Evolutionary conservation across 2,329 filamentous ascomycete genomes (phyloP), one percentile per base, ranked within the genome.

Genomic region (Gnomoniopsis sp.): DNA sequence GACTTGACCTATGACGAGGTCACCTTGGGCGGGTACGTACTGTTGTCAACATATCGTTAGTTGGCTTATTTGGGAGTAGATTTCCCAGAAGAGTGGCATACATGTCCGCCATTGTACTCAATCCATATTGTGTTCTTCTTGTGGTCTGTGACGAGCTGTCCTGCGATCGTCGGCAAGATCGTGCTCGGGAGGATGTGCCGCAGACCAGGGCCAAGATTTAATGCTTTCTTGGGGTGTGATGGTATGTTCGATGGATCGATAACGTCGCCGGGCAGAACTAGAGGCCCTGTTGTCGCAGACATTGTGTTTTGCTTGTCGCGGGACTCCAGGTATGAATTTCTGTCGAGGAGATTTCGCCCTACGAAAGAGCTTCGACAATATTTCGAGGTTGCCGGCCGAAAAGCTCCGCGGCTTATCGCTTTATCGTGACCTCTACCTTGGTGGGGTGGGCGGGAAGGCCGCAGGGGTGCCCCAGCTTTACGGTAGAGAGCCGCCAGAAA

Each of bases 1-100:
- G 66, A 98, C 81, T 64, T 90, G 92, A 60, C 91, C 93, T 69
- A 99, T 90, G 64, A 98, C 87, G 50, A 96, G 85, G 72, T 99
- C 95, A 69, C 88, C 88, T n/a, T 83, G 77, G 19, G 86, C 82
- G 14, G 95, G 91, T 38, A 86, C 79, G 70, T 98, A 99, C 85
- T 95, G 55, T 69, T 4, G 55, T n/a, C 41, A 68, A 68, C 19
- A 68, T 72, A 48, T 2, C 70, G 64, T 63, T 70, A 78, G 59
- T 30, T 50, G 3, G 7, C n/a, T 3, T 44, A 7, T 2, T 38
- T 23, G 19, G 70, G 67, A 57, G 68, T 6, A 70, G 82, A 48
- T 78, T 90, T 88, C n/a, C 62, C 89, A 36, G 44, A 36, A 30
- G 70, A 67, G 57, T 68, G 4, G 70, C 83, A 48, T 78, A 90